Conservation (phyloP, 192 early-diverging fungal species). For the Entophlyctis luteolus region DNA sequence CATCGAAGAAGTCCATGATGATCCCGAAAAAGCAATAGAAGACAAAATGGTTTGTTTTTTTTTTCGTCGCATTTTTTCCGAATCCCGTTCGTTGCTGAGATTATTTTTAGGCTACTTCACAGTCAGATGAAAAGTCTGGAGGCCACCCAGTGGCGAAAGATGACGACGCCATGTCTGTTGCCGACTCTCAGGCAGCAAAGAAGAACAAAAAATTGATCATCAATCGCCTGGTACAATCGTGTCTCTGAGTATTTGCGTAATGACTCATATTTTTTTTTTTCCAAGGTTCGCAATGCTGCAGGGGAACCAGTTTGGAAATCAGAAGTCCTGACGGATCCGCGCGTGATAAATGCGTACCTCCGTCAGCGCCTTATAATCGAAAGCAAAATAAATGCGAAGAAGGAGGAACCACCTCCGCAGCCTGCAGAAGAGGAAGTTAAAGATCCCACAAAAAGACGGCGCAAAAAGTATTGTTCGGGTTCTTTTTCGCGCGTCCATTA, state of each 20-base stretch:
- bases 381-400: conserved; percentile 24
- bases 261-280: conserved; percentile 16
- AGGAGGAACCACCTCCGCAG: conserved; percentile 17
- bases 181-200: conserved; percentile 18
- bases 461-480: too few relatives aligned
- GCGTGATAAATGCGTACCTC: conserved; percentile 87
- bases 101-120: background rate
- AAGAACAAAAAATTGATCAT: conserved; percentile 66
- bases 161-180: conserved; percentile 18
- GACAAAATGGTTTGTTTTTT: background rate
- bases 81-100: background rate
- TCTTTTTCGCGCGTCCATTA: too few relatives aligned
- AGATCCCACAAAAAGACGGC: too few relatives aligned
- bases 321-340: conserved; percentile 76
- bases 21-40: conserved; percentile 34
- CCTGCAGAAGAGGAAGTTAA: too few relatives aligned
- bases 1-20: conserved; percentile 57
- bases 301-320: conserved; percentile 57
- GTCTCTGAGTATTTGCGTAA: background rate
- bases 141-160: background rate
- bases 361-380: conserved; percentile 81
- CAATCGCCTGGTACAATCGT: conserved; percentile 45
- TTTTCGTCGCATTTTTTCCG: background rate
- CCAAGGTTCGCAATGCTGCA: conserved; percentile 14
- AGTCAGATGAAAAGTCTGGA: background rate